Conservation (phyloP, 345 rosid genomes). For the Durio zibethinus region DNA sequence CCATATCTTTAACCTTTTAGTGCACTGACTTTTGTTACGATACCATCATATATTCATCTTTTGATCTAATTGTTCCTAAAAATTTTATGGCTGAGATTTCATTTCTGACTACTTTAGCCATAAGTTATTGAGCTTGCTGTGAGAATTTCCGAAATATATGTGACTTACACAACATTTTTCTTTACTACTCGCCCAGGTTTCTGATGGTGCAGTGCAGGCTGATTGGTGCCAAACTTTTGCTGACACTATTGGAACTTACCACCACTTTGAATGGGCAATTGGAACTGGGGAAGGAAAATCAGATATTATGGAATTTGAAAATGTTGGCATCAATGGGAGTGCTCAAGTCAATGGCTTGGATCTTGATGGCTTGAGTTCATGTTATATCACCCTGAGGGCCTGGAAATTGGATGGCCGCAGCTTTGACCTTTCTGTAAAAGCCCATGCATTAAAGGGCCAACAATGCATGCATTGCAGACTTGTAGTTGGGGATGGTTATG, state of each 20-base stretch:
- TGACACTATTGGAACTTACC: conserved; percentile 68
- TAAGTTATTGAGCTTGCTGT: not conserved
- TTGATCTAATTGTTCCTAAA: not conserved
- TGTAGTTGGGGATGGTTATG: conserved; percentile 88
- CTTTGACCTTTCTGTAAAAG: conserved; percentile 80
- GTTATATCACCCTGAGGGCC: conserved; percentile 83
- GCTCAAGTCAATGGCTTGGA: conserved; percentile 63
- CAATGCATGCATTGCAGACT: conserved; percentile 89
- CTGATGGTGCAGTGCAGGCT: conserved; percentile 65
- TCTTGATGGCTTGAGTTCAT: conserved; percentile 59
- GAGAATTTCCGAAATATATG: conserved; percentile 3
- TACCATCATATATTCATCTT: not conserved
- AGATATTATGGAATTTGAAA: conserved; percentile 82
- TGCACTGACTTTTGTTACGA: not conserved
- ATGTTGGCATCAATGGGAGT: conserved; percentile 65
- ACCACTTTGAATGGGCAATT: conserved; percentile 94
- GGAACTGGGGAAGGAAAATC: conserved; percentile 88
- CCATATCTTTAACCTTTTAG: conserved; percentile 2
- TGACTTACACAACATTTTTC: not conserved
- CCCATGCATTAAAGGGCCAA: conserved; percentile 81
- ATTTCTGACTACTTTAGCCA: not conserved
- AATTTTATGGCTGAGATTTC: not conserved
- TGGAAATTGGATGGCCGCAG: conserved; percentile 80
- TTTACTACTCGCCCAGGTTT: conserved; percentile 53
- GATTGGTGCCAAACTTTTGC: conserved; percentile 81